Base-by-base conservation (phyloP, 345 rosid genomes). In the Citrus sp. region DNA sequence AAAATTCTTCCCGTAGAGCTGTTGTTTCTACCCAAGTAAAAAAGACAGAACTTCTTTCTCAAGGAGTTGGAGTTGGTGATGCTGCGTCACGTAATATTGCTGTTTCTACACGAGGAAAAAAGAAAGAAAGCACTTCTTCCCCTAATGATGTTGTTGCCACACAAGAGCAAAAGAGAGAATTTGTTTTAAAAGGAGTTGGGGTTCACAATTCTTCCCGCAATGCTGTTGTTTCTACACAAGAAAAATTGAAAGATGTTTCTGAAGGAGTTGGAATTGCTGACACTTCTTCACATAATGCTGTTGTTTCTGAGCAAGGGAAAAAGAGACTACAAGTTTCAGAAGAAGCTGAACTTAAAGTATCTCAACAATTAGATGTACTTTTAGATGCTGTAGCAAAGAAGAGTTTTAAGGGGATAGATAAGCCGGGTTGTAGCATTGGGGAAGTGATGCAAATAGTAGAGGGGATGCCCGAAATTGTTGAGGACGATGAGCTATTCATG, bases 381-480 rank as follows among this genome's bases (percentile, higher is more conserved):
- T 51, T 54, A 9, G 60, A 51, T 30, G 74, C 74, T 51, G n/a
- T 71, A 51, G 61, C 18, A 4, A 54, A 71, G n/a, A 51, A 54
- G 38, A 71, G 19, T 51, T 3, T 54, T 8, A 19, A 30, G 42
- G 62, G 38, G 25, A 51, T 28, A 71, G 74, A 71, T 71, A 71
- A 71, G 74, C 62, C 62, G 2, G 27, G 74, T 30, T 71, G 62
- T 30, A 54, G 74, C 74, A 54, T 71, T 30, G 19, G 32, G 42
- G 74, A 71, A 71, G 74, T 71, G 60, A 71, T 71, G 74, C 61
- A 54, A 71, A 30, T 54, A 2, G 40, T 51, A 16, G 61, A 70
- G n/a, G 40, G 74, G 25, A 70, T 70, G 25, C 37, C 74, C 19
- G 61, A 70, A 70, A 18, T 70, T 51, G 74, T 42, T 18, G 13